Evolutionary conservation across 2,329 filamentous ascomycete genomes (phyloP).

Genomic region (Fusarium palustre): DNA sequence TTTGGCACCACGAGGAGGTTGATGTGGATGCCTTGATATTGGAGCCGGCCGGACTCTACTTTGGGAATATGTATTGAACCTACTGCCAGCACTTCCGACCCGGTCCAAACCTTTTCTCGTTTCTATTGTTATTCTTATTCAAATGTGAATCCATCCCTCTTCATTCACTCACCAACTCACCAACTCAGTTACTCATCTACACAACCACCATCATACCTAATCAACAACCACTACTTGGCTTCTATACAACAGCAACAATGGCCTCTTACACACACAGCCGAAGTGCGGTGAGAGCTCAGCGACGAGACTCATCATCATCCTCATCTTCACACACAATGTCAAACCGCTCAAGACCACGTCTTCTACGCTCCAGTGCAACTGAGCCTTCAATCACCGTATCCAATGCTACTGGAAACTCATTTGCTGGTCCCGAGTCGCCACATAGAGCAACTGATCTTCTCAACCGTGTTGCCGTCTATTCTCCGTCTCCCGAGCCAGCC

Average conservation of each 20-base stretch:
- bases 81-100: constrained; percentile 32
- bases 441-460: constrained; percentile 67
- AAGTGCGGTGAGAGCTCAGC: constrained; percentile 43
- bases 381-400: constrained; percentile 69
- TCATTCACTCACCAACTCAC: not conserved
- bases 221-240: not conserved
- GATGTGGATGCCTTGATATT: constrained; percentile 39
- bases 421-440: constrained; percentile 61
- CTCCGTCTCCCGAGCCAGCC: constrained; percentile 45
- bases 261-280: constrained; percentile 45
- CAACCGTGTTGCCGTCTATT: constrained; percentile 64
- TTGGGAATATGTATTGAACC: constrained; percentile 35
- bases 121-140: constrained; percentile 26
- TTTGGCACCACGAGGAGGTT: constrained; percentile 32
- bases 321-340: constrained; percentile 41
- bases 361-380: constrained; percentile 67
- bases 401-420: constrained; percentile 63
- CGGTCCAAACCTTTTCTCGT: constrained; percentile 12
- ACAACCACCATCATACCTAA: constrained; percentile 2
- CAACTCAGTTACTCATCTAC: not conserved
- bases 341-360: constrained; percentile 61
- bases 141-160: constrained; percentile 18
- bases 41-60: not conserved
- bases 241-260: constrained; percentile 30
- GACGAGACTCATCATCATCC: constrained; percentile 46